Percentiles rank a stretch among this genome's conserved stretches.
phyloP scores from a whole-genome alignment of 441 rosid species.

The Codiaeum variegatum region DNA sequence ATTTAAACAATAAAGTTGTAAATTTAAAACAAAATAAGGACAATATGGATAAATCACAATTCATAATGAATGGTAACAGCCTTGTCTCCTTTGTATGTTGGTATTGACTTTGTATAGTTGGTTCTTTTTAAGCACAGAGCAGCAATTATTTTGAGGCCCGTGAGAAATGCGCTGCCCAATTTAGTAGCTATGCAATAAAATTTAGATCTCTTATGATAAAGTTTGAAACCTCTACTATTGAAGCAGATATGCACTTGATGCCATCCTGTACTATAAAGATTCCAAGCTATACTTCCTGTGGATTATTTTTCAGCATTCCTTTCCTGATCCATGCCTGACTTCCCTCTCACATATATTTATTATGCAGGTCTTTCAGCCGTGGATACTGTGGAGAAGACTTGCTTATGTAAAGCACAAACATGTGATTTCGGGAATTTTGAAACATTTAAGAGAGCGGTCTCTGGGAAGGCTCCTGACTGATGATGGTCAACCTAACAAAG shows the following conservation, averaged over 20 bases:
- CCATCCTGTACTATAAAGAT: neutral
- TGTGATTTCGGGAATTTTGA: conserved; percentile 65
- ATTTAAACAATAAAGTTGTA: too few relatives aligned
- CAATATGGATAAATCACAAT: too few relatives aligned
- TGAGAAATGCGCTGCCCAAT: conserved; percentile 8
- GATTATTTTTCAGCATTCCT: neutral
- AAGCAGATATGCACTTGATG: neutral
- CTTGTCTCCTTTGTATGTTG: neutral
- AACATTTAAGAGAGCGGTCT: conserved; percentile 54
- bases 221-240: neutral
- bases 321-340: conserved; percentile 12
- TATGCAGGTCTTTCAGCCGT: conserved; percentile 70
- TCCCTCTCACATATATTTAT: conserved; percentile 15
- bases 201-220: neutral
- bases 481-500: conserved; percentile 55
- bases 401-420: conserved; percentile 59
- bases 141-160: neutral
- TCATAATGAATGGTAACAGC: too few relatives aligned
- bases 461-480: conserved; percentile 62
- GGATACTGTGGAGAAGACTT: conserved; percentile 67
- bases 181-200: neutral
- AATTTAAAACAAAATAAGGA: too few relatives aligned
- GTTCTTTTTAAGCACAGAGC: neutral
- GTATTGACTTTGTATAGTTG: neutral
- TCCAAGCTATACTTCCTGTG: neutral